These are phyloP conservation scores for Schoenoplectus tabernaemontani DNA, from an alignment of 202 grass and related monocot species.

Conservation along the genomic window DNA sequence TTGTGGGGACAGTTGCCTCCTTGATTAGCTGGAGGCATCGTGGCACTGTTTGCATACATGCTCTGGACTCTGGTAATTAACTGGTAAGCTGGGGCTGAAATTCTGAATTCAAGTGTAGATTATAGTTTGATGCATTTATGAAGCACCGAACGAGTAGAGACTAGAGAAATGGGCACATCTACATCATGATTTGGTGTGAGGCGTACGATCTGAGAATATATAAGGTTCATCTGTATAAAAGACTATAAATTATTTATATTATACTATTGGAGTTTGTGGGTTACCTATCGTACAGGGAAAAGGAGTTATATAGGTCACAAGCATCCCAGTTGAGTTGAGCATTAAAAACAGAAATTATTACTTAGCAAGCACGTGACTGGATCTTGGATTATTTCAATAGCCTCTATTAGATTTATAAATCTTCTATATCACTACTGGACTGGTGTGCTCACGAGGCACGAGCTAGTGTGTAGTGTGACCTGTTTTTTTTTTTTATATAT, in stretches of 20 bases:
- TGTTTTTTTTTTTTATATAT: no score
- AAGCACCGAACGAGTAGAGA: no score
- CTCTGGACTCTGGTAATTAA: neutral
- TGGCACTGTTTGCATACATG: neutral
- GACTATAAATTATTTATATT: neutral
- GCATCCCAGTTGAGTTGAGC: neutral
- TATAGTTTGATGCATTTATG: neutral
- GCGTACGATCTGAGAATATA: neutral
- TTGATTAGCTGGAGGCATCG: neutral
- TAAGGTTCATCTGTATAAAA: neutral
- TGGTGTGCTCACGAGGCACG: neutral
- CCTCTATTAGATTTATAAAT: neutral
- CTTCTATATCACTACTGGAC: neutral
- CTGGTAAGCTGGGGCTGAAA: neutral
- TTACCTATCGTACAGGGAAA: neutral
- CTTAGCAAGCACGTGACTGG: conserved; percentile 10
- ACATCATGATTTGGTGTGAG: no score
- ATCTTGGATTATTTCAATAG: conserved; percentile 14
- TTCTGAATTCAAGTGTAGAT: neutral
- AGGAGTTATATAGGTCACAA: neutral
- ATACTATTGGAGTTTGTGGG: neutral
- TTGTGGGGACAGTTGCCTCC: neutral
- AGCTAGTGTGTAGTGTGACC: no score
- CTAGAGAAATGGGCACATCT: no score
- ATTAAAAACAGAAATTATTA: neutral